Base-by-base conservation (phyloP, 176 grass and related monocot genomes). In the Hordeum marinum region DNA sequence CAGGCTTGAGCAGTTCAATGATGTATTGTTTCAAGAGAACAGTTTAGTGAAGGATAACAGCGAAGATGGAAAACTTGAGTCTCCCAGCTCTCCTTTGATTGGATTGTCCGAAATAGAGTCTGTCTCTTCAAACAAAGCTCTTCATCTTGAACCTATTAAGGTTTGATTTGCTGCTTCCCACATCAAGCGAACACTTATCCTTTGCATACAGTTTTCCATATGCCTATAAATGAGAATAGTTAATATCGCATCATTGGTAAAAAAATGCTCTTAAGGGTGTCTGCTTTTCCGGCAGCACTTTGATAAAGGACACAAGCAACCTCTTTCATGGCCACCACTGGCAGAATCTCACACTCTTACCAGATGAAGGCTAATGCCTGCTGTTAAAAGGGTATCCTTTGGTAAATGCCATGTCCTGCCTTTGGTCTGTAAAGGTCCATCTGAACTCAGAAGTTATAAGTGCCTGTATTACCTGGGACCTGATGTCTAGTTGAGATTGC, bases 1-100 rank as follows among this genome's bases (percentile, higher is more conserved):
- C 82, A 98, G 96, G 83, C 91, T 98, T 23, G 96, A 95, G 84
- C 96, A 96, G 37, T 98, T 98, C 77, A 98, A 98, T 84, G 96
- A 95, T 80, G 61, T 98, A 52, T 87, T 98, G 58, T 82, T 87
- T 82, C 93, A 98, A 95, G 91, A 95, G 78, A 98, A 98, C 75
- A 13, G 63, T 73, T 68, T 92, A 71, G 80, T 90, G 64, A 68
- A 94, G 61, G 86, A 87, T 86, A 32, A 75, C 52, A 70, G 31
- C 9, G 12, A 40, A 77, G 37, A 63, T 27, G 70, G 72, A 84
- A 76, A 85, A 29, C 9, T 84, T 21, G 60, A 80, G 45, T 89
- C 82, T 89, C 93, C 96, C 41, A 76, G 67, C 31, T 92, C 86
- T 81, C 90, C 96, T 85, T 66, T 95, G 73, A 76, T 95, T 42